Conservation (phyloP, 495 filamentous ascomycete species). For the Wilcoxina mikolae region DNA sequence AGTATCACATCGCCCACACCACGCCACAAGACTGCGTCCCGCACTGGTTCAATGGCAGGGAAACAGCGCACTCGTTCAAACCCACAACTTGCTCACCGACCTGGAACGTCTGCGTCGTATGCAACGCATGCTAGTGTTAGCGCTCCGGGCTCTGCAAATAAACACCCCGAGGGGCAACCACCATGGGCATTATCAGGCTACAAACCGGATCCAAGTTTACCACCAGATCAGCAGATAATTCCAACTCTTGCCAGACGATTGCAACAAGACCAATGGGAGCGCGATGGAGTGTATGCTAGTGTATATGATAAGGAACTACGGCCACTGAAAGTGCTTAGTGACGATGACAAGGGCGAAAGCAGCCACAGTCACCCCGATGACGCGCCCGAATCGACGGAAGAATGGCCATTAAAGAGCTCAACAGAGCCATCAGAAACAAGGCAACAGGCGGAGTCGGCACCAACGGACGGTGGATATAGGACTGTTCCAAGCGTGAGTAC, state of each 20-base stretch:
- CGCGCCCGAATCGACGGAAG: constrained; percentile 6
- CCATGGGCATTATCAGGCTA: constrained; percentile 93
- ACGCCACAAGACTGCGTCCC: constrained; percentile 13
- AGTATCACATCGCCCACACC: constrained; percentile 18
- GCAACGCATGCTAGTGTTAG: constrained; percentile 39
- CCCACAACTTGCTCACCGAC: constrained; percentile 31
- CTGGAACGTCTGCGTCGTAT: constrained; percentile 38
- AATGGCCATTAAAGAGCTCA: constrained; percentile 25
- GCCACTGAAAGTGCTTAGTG: constrained; percentile 42
- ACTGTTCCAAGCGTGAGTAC: constrained; percentile 25
- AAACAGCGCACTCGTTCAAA: constrained; percentile 30
- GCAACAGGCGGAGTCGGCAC: constrained; percentile 3
- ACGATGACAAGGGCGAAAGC: constrained; percentile 12
- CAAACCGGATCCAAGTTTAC: constrained; percentile 85
- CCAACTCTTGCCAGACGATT: constrained; percentile 84
- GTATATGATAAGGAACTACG: constrained; percentile 73
- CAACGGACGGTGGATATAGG: constrained; percentile 22
- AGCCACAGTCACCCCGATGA: constrained; percentile 8
- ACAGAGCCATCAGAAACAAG: constrained; percentile 1
- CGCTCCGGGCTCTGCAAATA: constrained; percentile 36
- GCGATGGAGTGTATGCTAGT: constrained; percentile 66
- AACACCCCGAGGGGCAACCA: constrained; percentile 64
- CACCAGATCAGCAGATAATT: constrained; percentile 87
- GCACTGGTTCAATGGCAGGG: constrained; percentile 32
- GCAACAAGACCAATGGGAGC: constrained; percentile 90